Conservation (phyloP, 192 early-diverging fungal genomes). For the Coemansia sp. region DNA sequence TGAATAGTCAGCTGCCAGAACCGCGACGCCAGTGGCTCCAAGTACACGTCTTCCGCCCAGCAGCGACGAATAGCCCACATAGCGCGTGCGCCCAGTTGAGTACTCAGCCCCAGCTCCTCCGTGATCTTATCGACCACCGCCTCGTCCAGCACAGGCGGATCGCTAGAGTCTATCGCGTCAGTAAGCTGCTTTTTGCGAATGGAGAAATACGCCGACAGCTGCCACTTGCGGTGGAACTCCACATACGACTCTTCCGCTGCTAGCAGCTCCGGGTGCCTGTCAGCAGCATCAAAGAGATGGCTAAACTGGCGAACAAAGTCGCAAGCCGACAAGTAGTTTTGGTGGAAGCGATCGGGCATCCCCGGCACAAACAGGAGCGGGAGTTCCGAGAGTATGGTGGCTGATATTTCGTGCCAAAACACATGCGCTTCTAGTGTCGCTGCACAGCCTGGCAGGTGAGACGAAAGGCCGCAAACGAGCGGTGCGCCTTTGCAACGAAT, state of each 20-base stretch:
- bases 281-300: slow-evolving; percentile 7
- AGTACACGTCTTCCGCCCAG: slow-evolving; percentile 30
- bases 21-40: slow-evolving; percentile 23
- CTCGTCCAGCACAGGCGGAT: background rate
- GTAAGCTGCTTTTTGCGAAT: slow-evolving; percentile 33
- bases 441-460: slow-evolving; percentile 7
- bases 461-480: slow-evolving; percentile 4
- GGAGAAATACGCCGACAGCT: slow-evolving; percentile 43
- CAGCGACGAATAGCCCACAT: slow-evolving; percentile 26
- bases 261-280: background rate
- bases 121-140: slow-evolving; percentile 1
- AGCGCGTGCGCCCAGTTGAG: slow-evolving; percentile 16
- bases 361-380: slow-evolving; percentile 50
- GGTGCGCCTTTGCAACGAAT: slow-evolving; percentile 12
- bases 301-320: slow-evolving; percentile 25
- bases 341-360: slow-evolving; percentile 37
- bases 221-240: slow-evolving; percentile 49
- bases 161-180: slow-evolving; percentile 9
- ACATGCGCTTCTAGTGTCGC: slow-evolving; percentile 23
- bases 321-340: slow-evolving; percentile 28
- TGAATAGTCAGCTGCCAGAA: slow-evolving; percentile 49
- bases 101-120: slow-evolving; percentile 7
- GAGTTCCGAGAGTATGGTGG: slow-evolving; percentile 11
- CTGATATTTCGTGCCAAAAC: slow-evolving; percentile 33
- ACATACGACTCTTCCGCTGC: slow-evolving; percentile 10